Percentiles rank a stretch among this genome's conserved stretches.
Evolutionary conservation across 2,329 filamentous ascomycete species (phyloP).

Genomic region (Drechmeria coniospora): DNA sequence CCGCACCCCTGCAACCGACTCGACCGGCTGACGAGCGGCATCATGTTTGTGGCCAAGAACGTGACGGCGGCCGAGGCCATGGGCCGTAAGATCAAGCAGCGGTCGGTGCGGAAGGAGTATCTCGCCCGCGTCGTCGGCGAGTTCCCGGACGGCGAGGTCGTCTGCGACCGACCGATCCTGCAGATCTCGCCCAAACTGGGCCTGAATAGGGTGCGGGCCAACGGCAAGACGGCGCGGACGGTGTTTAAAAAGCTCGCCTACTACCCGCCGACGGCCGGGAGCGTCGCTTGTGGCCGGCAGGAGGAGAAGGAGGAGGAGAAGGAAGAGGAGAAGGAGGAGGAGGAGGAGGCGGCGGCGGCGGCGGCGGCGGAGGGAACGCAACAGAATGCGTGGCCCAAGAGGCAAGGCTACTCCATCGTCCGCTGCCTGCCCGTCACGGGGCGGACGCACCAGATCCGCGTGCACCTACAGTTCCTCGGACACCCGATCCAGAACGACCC

Average conservation of each 20-base stretch:
- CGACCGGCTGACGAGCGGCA: slow-evolving; percentile 82
- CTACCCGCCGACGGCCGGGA: slow-evolving; percentile 44
- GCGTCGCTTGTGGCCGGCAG: slow-evolving; percentile 1
- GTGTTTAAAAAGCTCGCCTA: slow-evolving; percentile 90
- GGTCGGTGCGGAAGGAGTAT: slow-evolving; percentile 90
- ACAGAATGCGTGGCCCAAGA: slow-evolving; percentile 28
- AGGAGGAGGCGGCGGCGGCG: slow-evolving; percentile 10
- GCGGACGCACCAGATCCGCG: slow-evolving; percentile 84
- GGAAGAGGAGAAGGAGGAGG: slow-evolving; percentile 5
- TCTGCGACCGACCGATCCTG: slow-evolving; percentile 88
- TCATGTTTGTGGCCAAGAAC: slow-evolving; percentile 96
- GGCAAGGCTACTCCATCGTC: slow-evolving; percentile 82
- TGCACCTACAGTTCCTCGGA: slow-evolving; percentile 86
- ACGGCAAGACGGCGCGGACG: slow-evolving; percentile 76
- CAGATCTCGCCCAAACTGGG: slow-evolving; percentile 91
- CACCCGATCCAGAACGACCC: slow-evolving; percentile 96
- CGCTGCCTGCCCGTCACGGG: slow-evolving; percentile 88
- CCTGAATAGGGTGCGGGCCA: slow-evolving; percentile 84
- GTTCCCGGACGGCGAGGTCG: slow-evolving; percentile 80
- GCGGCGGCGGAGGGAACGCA: slow-evolving; percentile 5
- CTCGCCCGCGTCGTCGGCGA: slow-evolving; percentile 78
- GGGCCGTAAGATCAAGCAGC: slow-evolving; percentile 56
- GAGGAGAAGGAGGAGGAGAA: slow-evolving; percentile 10
- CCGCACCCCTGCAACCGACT: slow-evolving; percentile 76
- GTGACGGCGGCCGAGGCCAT: slow-evolving; percentile 64